Evolutionary conservation across 257 asterid genomes (phyloP).

Genomic region (Fraxinus americana): DNA sequence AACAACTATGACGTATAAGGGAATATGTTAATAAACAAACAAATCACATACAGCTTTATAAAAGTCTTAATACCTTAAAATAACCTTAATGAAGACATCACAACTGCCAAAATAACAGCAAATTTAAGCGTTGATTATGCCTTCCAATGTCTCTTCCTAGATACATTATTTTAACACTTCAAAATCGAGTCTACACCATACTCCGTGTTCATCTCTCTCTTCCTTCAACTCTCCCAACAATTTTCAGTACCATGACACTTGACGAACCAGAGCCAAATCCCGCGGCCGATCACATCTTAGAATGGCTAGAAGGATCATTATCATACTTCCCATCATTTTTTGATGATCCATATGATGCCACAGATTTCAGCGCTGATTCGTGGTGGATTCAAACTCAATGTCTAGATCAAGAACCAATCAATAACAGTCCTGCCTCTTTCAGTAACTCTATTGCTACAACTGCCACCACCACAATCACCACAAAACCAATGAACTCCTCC

Average conservation of each 20-base stretch:
- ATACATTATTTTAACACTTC: not conserved
- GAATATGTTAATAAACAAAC: slow-evolving; percentile 21
- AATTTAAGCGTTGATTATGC: slow-evolving; percentile 51
- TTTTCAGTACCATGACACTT: slow-evolving; percentile 39
- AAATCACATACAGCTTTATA: slow-evolving; percentile 19
- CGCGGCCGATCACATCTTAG: slow-evolving; percentile 52
- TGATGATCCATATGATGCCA: slow-evolving; percentile 59
- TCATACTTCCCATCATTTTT: slow-evolving; percentile 61
- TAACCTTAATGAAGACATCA: slow-evolving; percentile 50
- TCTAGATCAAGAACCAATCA: slow-evolving; percentile 51
- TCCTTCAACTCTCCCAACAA: not conserved
- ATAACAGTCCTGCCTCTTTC: slow-evolving; percentile 41
- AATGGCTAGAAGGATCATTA: slow-evolving; percentile 57
- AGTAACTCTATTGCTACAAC: slow-evolving; percentile 21
- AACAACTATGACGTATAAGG: slow-evolving; percentile 25
- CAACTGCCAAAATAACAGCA: slow-evolving; percentile 76
- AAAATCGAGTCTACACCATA: not conserved
- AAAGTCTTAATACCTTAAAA: slow-evolving; percentile 25
- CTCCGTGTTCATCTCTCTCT: slow-evolving; percentile 13
- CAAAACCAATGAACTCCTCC: slow-evolving; percentile 32
- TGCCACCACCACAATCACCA: slow-evolving; percentile 24
- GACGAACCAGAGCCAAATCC: slow-evolving; percentile 62
- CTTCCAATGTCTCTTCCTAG: slow-evolving; percentile 47
- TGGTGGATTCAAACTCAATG: slow-evolving; percentile 57
- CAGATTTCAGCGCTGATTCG: slow-evolving; percentile 51